Conservation (phyloP, 371 early-diverging fungal species). For the Cladochytrium tenue region DNA sequence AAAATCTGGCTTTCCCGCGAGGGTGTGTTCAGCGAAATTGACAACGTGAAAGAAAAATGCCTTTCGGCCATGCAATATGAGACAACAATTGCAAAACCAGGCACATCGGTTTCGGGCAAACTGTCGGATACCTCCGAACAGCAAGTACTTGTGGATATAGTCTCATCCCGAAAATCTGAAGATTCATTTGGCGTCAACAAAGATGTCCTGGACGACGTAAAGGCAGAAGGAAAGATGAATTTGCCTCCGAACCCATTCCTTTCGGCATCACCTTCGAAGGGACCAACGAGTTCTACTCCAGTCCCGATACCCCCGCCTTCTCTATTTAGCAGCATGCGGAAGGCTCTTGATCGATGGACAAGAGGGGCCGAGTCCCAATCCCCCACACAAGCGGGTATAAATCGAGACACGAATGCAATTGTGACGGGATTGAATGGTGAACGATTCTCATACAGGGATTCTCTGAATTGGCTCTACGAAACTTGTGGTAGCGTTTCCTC, state of each 20-base stretch:
- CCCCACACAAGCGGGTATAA: background rate
- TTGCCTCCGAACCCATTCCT: too few species aligned
- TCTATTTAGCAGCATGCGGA: conserved; percentile 15
- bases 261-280: background rate
- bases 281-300: background rate
- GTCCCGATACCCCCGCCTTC: background rate
- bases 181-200: too few species aligned
- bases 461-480: conserved; percentile 14
- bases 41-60: conserved; percentile 11
- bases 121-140: too few species aligned
- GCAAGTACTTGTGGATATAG: too few species aligned
- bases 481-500: background rate
- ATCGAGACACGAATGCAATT: conserved; percentile 1
- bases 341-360: conserved; percentile 19
- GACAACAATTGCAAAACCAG: too few species aligned
- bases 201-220: too few species aligned
- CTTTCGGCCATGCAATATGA: background rate
- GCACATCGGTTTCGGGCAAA: too few species aligned
- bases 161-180: too few species aligned
- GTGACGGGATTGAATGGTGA: conserved; percentile 25
- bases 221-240: too few species aligned
- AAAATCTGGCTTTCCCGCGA: conserved; percentile 35
- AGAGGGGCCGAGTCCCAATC: background rate
- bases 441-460: conserved; percentile 10
- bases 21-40: conserved; percentile 35